Percentiles rank a stretch among this genome's conserved stretches.
Conservation (phyloP, 495 filamentous ascomycete species). For the Penicillium angulare region DNA sequence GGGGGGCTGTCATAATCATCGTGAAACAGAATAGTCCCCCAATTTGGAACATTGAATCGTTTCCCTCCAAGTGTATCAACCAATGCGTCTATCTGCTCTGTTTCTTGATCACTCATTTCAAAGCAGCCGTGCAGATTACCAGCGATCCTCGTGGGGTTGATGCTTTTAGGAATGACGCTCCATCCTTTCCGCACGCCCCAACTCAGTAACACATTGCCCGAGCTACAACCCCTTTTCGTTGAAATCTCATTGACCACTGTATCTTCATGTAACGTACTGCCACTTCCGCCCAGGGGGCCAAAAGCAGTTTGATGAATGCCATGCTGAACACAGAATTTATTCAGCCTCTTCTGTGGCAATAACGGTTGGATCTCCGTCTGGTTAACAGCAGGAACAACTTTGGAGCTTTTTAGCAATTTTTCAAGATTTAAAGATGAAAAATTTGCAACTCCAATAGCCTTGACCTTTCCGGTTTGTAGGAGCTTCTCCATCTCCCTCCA, state of each 20-base stretch:
- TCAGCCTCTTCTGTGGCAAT: slow-evolving; percentile 56
- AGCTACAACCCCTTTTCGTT: slow-evolving; percentile 49
- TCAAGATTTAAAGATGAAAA: slow-evolving; percentile 45
- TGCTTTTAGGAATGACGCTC: slow-evolving; percentile 61
- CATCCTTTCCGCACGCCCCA: slow-evolving; percentile 60
- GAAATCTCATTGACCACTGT: slow-evolving; percentile 53
- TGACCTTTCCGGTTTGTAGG: slow-evolving; percentile 52
- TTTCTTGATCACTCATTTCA: slow-evolving; percentile 45
- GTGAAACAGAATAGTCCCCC: slow-evolving; percentile 27
- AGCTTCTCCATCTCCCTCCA: slow-evolving; percentile 56
- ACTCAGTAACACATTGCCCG: slow-evolving; percentile 57
- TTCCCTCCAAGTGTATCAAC: slow-evolving; percentile 23
- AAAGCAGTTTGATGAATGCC: slow-evolving; percentile 63
- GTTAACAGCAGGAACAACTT: slow-evolving; percentile 58
- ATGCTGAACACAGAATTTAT: slow-evolving; percentile 47
- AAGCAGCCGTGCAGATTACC: slow-evolving; percentile 54
- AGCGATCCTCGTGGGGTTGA: slow-evolving; percentile 45
- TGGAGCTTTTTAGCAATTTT: slow-evolving; percentile 44
- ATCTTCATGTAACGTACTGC: slow-evolving; percentile 53
- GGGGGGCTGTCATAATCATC: too few relatives aligned
- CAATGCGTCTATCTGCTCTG: slow-evolving; percentile 47
- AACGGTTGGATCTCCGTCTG: slow-evolving; percentile 58
- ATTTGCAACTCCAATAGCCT: slow-evolving; percentile 58
- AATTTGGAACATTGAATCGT: slow-evolving; percentile 29
- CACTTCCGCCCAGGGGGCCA: slow-evolving; percentile 56